Evolutionary conservation across 352 stramenopile species (phyloP).

Genomic region (Phytophthora tentaculata): DNA sequence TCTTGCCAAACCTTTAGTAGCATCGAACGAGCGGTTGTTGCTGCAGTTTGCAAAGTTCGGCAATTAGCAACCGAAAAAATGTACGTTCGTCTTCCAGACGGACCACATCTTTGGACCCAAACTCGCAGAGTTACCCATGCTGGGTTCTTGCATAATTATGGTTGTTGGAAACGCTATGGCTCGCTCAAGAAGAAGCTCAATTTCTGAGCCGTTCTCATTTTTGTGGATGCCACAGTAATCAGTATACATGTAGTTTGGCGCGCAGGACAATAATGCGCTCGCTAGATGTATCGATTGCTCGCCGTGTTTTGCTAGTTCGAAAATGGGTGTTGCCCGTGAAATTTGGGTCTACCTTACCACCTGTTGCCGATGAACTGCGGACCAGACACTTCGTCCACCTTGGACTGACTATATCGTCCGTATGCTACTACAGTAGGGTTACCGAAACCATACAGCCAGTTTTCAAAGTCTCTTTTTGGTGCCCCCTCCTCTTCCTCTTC

Average conservation of each 20-base stretch:
- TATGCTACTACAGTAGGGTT: conserved; percentile 5
- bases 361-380: conserved; percentile 7
- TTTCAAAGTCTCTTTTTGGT: conserved; percentile 19
- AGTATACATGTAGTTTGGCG: too few relatives aligned
- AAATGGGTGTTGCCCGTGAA: not conserved
- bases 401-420: conserved; percentile 17
- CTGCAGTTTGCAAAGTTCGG: too few relatives aligned
- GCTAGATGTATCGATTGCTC: too few relatives aligned
- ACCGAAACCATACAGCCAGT: conserved; percentile 24
- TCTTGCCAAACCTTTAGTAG: not conserved
- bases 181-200: too few relatives aligned
- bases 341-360: conserved; percentile 1
- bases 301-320: too few relatives aligned
- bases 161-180: too few relatives aligned
- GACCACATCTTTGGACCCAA: too few relatives aligned
- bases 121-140: too few relatives aligned
- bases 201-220: too few relatives aligned
- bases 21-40: not conserved
- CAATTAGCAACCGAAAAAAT: not conserved
- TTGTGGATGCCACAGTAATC: too few relatives aligned
- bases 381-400: conserved; percentile 13
- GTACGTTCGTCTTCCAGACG: not conserved
- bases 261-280: too few relatives aligned
- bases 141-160: too few relatives aligned
- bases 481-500: conserved; percentile 18